Evolutionary conservation across 352 stramenopile genomes (phyloP).

Genomic region (Globisporangium alternatum): DNA sequence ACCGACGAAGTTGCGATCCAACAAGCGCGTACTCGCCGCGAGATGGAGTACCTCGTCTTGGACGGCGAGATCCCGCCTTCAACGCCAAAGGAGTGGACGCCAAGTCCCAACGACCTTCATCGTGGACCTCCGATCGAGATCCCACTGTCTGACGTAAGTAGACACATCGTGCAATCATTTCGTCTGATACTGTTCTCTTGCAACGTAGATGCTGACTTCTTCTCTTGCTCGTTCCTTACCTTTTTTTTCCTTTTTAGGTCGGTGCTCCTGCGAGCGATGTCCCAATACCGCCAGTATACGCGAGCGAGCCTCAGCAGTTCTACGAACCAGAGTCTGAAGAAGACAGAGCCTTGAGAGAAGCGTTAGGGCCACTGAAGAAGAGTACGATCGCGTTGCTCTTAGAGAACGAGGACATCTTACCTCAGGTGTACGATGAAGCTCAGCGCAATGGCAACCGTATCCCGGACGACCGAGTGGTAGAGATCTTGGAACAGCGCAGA

Average conservation of each 20-base stretch:
- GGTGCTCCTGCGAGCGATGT: slow-evolving; percentile 6
- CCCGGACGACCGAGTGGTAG: slow-evolving; percentile 65
- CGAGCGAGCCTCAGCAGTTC: slow-evolving; percentile 11
- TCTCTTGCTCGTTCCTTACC: not conserved
- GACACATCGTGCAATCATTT: slow-evolving; percentile 2
- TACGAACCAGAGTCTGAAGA: slow-evolving; percentile 41
- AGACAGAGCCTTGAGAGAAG: slow-evolving; percentile 58
- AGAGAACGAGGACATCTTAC: slow-evolving; percentile 70
- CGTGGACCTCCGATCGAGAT: slow-evolving; percentile 58
- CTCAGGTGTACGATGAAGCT: slow-evolving; percentile 79
- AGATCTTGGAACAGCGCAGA: slow-evolving; percentile 72
- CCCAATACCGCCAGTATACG: not conserved
- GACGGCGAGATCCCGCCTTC: slow-evolving; percentile 72
- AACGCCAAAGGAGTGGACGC: slow-evolving; percentile 80
- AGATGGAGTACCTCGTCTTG: slow-evolving; percentile 83
- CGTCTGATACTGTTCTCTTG: not conserved
- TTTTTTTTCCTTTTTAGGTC: slow-evolving; percentile 12
- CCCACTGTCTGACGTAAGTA: slow-evolving; percentile 59
- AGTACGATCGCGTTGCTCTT: slow-evolving; percentile 71
- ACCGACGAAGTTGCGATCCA: slow-evolving; percentile 72
- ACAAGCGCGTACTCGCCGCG: slow-evolving; percentile 59
- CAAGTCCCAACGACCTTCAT: slow-evolving; percentile 50
- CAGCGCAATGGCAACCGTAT: slow-evolving; percentile 76
- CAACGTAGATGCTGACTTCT: not conserved
- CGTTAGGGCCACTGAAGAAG: slow-evolving; percentile 64